A percentile compares a stretch with the other conserved stretches of the same genome.
These are phyloP conservation scores for Ustilago vetiveriae DNA, from an alignment of 1,284 basidiomycete species.

Conservation along the genomic window DNA sequence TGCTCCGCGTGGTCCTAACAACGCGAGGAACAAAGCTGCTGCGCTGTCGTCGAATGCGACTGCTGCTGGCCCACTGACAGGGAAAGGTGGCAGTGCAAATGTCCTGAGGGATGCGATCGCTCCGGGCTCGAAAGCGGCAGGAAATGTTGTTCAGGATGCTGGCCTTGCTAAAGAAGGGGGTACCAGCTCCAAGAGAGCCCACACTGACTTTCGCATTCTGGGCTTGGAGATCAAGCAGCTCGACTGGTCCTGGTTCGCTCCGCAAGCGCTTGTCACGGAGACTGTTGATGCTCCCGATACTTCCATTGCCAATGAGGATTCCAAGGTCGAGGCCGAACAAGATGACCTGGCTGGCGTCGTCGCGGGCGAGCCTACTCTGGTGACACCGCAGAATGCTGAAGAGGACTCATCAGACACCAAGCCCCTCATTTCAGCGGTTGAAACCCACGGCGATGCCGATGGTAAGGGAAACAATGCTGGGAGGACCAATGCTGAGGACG, in stretches of 20 bases:
- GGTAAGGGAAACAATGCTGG: background rate
- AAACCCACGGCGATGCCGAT: background rate
- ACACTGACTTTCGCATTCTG: constrained; percentile 53
- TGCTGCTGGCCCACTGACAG: background rate
- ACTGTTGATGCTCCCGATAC: background rate
- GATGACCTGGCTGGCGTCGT: background rate
- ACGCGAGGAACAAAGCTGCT: constrained; percentile 13
- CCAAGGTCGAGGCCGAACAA: constrained; percentile 1
- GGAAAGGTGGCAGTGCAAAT: too few relatives aligned
- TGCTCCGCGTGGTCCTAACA: constrained; percentile 39
- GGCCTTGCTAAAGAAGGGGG: constrained; percentile 1
- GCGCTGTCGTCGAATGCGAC: constrained; percentile 1
- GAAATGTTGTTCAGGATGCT: too few relatives aligned
- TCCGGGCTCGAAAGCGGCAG: too few relatives aligned
- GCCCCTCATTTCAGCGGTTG: background rate
- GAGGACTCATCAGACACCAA: background rate
- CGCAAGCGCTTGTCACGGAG: constrained; percentile 8
- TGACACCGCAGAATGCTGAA: background rate
- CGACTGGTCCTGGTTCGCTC: constrained; percentile 48
- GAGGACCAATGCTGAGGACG: background rate
- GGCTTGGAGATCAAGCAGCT: constrained; percentile 51
- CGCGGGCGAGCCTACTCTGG: background rate
- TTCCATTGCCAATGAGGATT: background rate
- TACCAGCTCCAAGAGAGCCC: constrained; percentile 23
- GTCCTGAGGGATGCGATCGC: background rate